phyloP scores from a whole-genome alignment of 1,139 yeast species.

The Protomyces macrosporus region DNA sequence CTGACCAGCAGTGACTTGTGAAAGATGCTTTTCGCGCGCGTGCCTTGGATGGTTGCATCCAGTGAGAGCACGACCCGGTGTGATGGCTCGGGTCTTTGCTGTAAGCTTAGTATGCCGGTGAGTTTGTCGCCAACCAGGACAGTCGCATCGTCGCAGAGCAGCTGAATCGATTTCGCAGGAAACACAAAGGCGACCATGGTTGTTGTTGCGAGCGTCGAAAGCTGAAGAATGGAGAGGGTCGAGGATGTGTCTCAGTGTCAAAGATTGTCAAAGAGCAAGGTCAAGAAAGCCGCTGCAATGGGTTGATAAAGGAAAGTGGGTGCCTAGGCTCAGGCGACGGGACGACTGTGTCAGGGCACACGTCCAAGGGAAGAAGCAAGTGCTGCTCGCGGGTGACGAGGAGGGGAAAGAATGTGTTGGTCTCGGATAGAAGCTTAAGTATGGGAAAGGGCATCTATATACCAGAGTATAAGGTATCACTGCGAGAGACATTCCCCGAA shows the following conservation, averaged over 20 bases:
- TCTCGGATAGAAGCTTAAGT: too few relatives aligned
- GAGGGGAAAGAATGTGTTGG: too few relatives aligned
- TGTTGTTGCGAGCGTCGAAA: neutral
- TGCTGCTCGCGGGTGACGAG: too few relatives aligned
- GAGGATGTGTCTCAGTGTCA: too few relatives aligned
- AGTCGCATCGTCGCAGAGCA: neutral
- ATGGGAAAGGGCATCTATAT: too few relatives aligned
- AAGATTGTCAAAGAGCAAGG: too few relatives aligned
- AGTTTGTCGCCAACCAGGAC: neutral
- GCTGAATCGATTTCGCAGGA: neutral
- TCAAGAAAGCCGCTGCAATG: too few relatives aligned
- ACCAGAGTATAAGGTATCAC: too few relatives aligned
- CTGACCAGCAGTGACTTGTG: neutral
- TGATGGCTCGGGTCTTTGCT: neutral
- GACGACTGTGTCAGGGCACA: too few relatives aligned
- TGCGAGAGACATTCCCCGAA: too few relatives aligned
- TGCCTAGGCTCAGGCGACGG: slow-evolving; percentile 1
- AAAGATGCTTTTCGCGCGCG: neutral
- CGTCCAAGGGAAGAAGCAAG: too few relatives aligned
- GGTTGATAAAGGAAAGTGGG: neutral
- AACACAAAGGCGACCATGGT: neutral
- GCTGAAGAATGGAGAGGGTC: neutral
- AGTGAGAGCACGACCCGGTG: neutral
- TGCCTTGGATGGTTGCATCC: neutral
- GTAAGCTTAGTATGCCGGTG: neutral